These are phyloP conservation scores for Nothophytophthora sp. DNA, from an alignment of 352 stramenopile genomes.

Conservation along the genomic window DNA sequence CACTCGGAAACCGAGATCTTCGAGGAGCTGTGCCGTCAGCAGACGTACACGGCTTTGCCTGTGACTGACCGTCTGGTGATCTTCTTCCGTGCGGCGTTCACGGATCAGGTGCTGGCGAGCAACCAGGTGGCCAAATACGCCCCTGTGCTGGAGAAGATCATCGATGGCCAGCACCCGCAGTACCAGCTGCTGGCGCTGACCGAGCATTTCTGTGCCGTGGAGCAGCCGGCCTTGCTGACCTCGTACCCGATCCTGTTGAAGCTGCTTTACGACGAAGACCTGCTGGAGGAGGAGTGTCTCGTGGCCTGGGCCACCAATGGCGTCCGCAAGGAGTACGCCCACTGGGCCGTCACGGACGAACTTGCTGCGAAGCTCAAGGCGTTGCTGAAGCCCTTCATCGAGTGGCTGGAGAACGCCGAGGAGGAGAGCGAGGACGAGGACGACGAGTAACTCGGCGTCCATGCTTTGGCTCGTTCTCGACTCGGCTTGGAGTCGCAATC, in stretches of 20 bases:
- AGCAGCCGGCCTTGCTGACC: constrained; percentile 72
- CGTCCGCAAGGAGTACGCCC: constrained; percentile 78
- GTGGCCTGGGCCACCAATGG: constrained; percentile 88
- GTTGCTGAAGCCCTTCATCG: constrained; percentile 94
- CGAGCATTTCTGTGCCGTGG: constrained; percentile 91
- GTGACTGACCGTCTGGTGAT: constrained; percentile 95
- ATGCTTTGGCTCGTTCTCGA: constrained; percentile 6
- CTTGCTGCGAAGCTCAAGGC: constrained; percentile 82
- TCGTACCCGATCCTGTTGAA: constrained; percentile 96
- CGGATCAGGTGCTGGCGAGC: constrained; percentile 88
- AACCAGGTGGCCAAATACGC: constrained; percentile 92
- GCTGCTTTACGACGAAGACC: constrained; percentile 96
- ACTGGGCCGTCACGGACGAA: constrained; percentile 91
- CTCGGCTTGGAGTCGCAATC: constrained; percentile 1
- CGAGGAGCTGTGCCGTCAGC: constrained; percentile 93
- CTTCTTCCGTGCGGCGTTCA: constrained; percentile 91
- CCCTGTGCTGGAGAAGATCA: constrained; percentile 83
- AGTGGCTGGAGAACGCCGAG: constrained; percentile 97
- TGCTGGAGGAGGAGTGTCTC: constrained; percentile 96
- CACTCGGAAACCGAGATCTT: constrained; percentile 69
- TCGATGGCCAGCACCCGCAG: constrained; percentile 89
- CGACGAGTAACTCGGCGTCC: constrained; percentile 41
- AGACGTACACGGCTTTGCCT: constrained; percentile 91
- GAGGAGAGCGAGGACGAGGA: constrained; percentile 88
- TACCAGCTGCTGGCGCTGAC: constrained; percentile 92